A percentile compares a stretch with the other conserved stretches of the same genome.
Conservation (phyloP, 352 stramenopile species). For the Phytophthora sp. region DNA sequence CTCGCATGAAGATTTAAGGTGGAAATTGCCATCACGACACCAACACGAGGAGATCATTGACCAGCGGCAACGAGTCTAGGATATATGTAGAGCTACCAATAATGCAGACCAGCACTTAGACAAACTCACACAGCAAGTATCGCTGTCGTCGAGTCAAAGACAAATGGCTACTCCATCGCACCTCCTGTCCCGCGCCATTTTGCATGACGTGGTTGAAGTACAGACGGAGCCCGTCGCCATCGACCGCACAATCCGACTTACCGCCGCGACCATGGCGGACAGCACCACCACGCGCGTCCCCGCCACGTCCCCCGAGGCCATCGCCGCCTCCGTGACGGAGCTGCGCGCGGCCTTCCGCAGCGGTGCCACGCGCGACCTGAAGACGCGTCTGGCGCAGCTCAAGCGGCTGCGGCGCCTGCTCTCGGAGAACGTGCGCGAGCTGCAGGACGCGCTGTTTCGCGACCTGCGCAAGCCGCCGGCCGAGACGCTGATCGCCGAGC, state of each 20-base stretch:
- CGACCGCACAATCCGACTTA: neutral
- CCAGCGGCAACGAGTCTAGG: no score
- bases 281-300: slow-evolving; percentile 8
- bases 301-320: slow-evolving; percentile 44
- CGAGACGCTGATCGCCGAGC: slow-evolving; percentile 70
- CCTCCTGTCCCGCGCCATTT: no score
- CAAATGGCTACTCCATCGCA: no score
- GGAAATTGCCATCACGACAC: no score
- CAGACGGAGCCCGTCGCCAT: neutral
- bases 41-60: no score
- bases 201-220: slow-evolving; percentile 1
- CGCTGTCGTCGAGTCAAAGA: no score
- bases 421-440: slow-evolving; percentile 45
- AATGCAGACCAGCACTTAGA: no score
- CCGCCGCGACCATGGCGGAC: neutral
- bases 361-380: slow-evolving; percentile 53
- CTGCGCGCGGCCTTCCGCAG: slow-evolving; percentile 58
- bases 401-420: slow-evolving; percentile 52
- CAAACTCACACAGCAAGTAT: no score
- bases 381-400: slow-evolving; percentile 47
- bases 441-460: slow-evolving; percentile 60
- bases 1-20: no score
- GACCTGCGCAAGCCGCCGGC: slow-evolving; percentile 72
- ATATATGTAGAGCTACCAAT: no score
- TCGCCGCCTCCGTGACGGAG: slow-evolving; percentile 49